Base-by-base conservation (phyloP, 306 rosid genomes). In the Amphicarpaea edgeworthii region DNA sequence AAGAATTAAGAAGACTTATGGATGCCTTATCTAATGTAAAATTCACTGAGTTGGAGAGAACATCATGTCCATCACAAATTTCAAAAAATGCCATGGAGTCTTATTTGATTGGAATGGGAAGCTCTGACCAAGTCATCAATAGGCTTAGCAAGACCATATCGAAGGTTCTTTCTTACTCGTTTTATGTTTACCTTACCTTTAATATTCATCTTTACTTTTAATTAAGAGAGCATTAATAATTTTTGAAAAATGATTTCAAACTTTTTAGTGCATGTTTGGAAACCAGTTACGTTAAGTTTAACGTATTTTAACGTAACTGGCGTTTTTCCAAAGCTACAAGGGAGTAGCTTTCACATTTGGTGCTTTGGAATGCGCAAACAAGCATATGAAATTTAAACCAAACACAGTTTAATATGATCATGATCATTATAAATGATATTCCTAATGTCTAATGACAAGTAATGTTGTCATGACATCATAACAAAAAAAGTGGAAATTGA, bases 161-260 rank as follows among this genome's bases (percentile, higher is more conserved):
- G 5, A n/a, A 82, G 85, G 85, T 82, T 78, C 37, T 7, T 43
- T 69, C 24, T 19, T 38, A 4, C n/a, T 77, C 76, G 0, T 1
- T 55, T 14, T n/a, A n/a, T 55, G 34, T 23, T 50, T 47, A 42
- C 11, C 20, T 51, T 43, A 45, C 47, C n/a, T 12, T 42, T 42
- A 42, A 9, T 42, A 12, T 42, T 42, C 14, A 42, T 42, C 43
- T 7, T 38, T 38, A 8, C 47, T 10, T 42, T 14, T 42, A 42
- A 42, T 12, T 42, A 42, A 42, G 47, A 42, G 47, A 10, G 12
- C 14, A 42, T 45, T 1, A n/a, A n/a, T n/a, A n/a, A n/a, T n/a
- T n/a, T n/a, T n/a, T n/a, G n/a, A n/a, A n/a, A n/a, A n/a, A n/a
- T n/a, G n/a, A n/a, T n/a, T n/a, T n/a, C n/a, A n/a, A n/a, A n/a